phyloP scores from a whole-genome alignment of 2,329 filamentous ascomycete species.

The Penicillium sp. region DNA sequence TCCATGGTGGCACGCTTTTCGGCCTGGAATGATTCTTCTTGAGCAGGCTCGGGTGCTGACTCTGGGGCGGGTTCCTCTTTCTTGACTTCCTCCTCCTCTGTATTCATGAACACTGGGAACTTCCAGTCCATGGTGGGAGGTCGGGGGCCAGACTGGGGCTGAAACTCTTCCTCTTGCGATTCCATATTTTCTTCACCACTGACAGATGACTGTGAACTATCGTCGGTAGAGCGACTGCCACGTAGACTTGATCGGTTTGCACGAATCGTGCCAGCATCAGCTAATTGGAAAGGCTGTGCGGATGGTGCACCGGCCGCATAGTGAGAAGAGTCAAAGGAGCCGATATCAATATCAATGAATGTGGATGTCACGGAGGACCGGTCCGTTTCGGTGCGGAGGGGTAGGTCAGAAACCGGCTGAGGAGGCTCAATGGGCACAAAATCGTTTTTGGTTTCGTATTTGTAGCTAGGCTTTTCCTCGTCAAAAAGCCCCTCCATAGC shows the following conservation, averaged over 20 bases:
- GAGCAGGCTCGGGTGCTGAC: constrained; percentile 3
- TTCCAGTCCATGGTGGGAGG: constrained; percentile 52
- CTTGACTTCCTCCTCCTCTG: constrained; percentile 17
- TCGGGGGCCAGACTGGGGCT: constrained; percentile 38
- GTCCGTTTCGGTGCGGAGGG: constrained; percentile 49
- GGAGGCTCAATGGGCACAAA: constrained; percentile 46
- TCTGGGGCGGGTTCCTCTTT: background rate
- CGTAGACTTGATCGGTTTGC: constrained; percentile 56
- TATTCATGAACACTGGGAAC: constrained; percentile 36
- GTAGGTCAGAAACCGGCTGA: constrained; percentile 55
- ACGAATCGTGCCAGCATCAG: constrained; percentile 57
- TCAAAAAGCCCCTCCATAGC: constrained; percentile 62
- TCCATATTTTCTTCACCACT: constrained; percentile 29
- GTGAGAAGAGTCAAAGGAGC: constrained; percentile 49
- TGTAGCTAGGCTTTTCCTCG: constrained; percentile 57
- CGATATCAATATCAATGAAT: constrained; percentile 60
- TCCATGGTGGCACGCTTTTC: constrained; percentile 49
- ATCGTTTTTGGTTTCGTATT: constrained; percentile 56
- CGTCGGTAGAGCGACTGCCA: constrained; percentile 38
- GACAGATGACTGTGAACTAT: constrained; percentile 33
- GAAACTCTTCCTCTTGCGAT: constrained; percentile 30
- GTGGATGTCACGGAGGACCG: constrained; percentile 51
- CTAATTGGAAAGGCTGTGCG: constrained; percentile 53
- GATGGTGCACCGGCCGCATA: constrained; percentile 55
- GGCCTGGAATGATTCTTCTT: constrained; percentile 24